Evolutionary conservation across 352 stramenopile genomes (phyloP).

Genomic region (Globisporangium orthogonon): DNA sequence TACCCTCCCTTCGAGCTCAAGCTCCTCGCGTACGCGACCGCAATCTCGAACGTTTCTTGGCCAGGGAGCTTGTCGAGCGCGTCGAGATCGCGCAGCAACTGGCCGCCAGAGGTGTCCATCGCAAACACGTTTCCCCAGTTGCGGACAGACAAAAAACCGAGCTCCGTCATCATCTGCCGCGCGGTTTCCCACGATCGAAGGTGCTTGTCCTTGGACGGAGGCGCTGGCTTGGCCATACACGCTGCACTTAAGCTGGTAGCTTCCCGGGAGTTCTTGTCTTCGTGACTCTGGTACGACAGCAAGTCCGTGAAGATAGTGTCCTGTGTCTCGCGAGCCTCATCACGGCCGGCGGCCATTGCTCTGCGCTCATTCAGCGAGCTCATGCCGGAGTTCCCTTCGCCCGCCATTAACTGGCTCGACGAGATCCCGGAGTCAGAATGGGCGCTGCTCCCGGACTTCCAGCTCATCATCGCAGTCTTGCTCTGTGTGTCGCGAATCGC

Average conservation of each 20-base stretch:
- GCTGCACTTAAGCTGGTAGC: conserved; percentile 11
- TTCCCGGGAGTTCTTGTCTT: conserved; percentile 32
- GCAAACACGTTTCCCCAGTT: conserved; percentile 83
- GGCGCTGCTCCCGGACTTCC: conserved; percentile 26
- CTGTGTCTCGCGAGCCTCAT: conserved; percentile 45
- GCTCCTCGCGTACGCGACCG: conserved; percentile 63
- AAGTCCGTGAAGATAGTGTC: conserved; percentile 67
- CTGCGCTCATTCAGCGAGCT: conserved; percentile 60
- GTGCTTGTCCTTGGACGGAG: conserved; percentile 42
- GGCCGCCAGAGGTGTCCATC: conserved; percentile 48
- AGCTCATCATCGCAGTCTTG: conserved; percentile 69
- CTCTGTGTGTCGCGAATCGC: conserved; percentile 56
- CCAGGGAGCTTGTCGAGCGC: conserved; percentile 68
- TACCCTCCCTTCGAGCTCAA: conserved; percentile 62
- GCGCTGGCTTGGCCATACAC: conserved; percentile 31
- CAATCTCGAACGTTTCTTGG: conserved; percentile 81
- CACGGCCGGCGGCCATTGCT: conserved; percentile 36
- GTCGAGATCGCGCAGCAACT: conserved; percentile 62
- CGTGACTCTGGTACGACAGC: conserved; percentile 45
- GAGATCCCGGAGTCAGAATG: conserved; percentile 10
- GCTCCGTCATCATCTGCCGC: conserved; percentile 76
- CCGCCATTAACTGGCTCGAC: conserved; percentile 27
- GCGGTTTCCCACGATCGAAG: conserved; percentile 71
- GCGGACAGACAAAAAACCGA: conserved; percentile 77
- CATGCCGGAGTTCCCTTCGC: conserved; percentile 73